A percentile compares a stretch with the other conserved stretches of the same genome.
Conservation (phyloP, 2,329 filamentous ascomycete species). For the Pseudogymnoascus sp. region DNA sequence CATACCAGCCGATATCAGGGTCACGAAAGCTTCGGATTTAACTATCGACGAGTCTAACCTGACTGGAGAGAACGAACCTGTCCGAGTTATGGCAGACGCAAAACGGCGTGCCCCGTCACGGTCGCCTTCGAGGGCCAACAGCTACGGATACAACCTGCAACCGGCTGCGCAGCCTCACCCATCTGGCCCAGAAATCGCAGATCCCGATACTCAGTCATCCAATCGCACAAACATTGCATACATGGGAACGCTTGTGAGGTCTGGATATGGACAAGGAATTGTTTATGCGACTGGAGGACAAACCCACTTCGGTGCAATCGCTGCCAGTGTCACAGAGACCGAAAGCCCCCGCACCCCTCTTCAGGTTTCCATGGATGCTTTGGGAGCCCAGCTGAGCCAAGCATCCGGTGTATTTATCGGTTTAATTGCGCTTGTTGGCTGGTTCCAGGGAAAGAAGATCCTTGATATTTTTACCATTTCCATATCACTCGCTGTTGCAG, state of each 20-base stretch:
- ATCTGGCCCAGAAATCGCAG: constrained; percentile 49
- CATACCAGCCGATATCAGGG: constrained; percentile 90
- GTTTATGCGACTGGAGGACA: constrained; percentile 93
- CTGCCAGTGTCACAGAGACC: constrained; percentile 85
- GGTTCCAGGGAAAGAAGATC: constrained; percentile 79
- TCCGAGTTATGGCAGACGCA: constrained; percentile 65
- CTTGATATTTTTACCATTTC: constrained; percentile 97
- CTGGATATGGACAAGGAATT: constrained; percentile 88
- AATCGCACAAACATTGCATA: constrained; percentile 89
- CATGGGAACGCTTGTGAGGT: constrained; percentile 94
- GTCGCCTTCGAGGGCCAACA: constrained; percentile 13
- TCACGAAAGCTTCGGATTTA: constrained; percentile 81
- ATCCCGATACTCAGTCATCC: constrained; percentile 59
- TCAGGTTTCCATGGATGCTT: constrained; percentile 93
- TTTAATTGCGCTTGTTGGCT: constrained; percentile 83
- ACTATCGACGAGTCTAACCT: constrained; percentile 95
- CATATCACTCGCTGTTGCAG: constrained; percentile 90
- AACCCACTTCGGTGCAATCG: constrained; percentile 95
- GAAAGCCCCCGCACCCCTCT: constrained; percentile 91
- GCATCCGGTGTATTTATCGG: constrained; percentile 93
- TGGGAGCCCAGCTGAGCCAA: constrained; percentile 92
- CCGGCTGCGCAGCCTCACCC: constrained; percentile 42
- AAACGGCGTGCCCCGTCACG: constrained; percentile 22
- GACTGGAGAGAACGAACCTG: constrained; percentile 92
- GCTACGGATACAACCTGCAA: constrained; percentile 19